Base-by-base conservation (phyloP, 2,329 filamentous ascomycete genomes). In the Rutstroemia sp. region DNA sequence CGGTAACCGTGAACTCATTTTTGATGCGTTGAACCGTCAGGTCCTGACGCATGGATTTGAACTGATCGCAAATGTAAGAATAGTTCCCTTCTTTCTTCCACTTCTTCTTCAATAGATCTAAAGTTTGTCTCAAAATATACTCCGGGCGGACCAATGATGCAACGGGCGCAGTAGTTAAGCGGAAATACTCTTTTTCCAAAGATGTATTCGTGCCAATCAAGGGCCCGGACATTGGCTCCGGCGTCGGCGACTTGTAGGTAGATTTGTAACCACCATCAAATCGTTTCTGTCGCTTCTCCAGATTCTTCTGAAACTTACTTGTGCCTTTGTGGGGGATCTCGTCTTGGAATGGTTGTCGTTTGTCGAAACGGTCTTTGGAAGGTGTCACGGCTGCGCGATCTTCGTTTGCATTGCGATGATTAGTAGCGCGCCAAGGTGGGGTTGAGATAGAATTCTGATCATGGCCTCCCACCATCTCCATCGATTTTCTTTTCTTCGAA, bases 41-140 rank as follows among this genome's bases (percentile, higher is more conserved):
- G 76, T 99, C 94, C 78, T 99, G 94, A 59, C 94, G 89, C 71
- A 99, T 81, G 16, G 94, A 96, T 73, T 99, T 99, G 80, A 99
- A 95, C 79, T 99, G 94, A 71, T 99, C 92, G 81, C 94, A 97
- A 62, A 96, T 95, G 74, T 96, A 99, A 64, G 84, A 86, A 73
- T 99, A 99, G 74, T 97, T 96, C 74, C 86, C 87, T 67, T 96
- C 91, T 65, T 86, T 83, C 69, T 85, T 88, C 94, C 94, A 99
- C 75, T 95, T 97, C 76, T 86, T 88, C 77, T 95, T 95, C 61
- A 99, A 76, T 49, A 95, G 76, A 64, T 95, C 89, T 71, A 99
- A 74, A 5, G 92, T 92, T 73, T 94, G 85, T 64, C 87, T 84
- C 61, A 99, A 75, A 21, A 99, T 78, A 49, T 75, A 74, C 68